Evolutionary conservation across 352 stramenopile species (phyloP), one percentile per base, ranked within the genome.

Genomic region (Plasmopara viticola): DNA sequence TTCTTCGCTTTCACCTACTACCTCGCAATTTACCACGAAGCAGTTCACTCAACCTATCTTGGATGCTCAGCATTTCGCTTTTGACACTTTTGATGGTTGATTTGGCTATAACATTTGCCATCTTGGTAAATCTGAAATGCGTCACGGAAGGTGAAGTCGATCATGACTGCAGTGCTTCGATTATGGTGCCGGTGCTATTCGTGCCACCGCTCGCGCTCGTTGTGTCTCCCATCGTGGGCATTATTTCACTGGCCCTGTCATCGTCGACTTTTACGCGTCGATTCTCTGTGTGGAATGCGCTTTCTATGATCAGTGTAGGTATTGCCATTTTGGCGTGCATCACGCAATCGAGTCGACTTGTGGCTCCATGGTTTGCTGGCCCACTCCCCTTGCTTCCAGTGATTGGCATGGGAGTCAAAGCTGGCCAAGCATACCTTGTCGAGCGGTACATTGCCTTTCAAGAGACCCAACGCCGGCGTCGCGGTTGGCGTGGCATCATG

Each of bases 401-500:
- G 31, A 83, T 88, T 44, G 68, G 66, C 20, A 70, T 91, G 59
- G 60, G 69, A 13, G 51, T 89, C 33, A 91, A 91, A 51, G 56
- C 62, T n/a, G 78, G 72, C 20, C 71, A 88, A 65, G 78, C 74
- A 6, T 84, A 75, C 28, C 49, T 89, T 7, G 66, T 91, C 3
- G 78, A 91, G 47, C 72, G 75, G 25, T 86, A 88, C 54, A 86
- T 91, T 40, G 81, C 81, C 13, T 85, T 84, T 56, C 76, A 88
- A 62, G 81, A 91, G 60, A 87, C 81, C 9, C 70, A 84, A 42
- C 76, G 79, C 25, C 74, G 76, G 8, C 74, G 81, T 31, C 77
- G 81, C 20, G 81, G 81, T 42, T 91, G 81, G 81, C 72, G 81
- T 35, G 81, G 81, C 38, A 76, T 91, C 40, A 88, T 88, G 81